Conservation (phyloP, 2,329 filamentous ascomycete species). For the Zymoseptoria brevis region DNA sequence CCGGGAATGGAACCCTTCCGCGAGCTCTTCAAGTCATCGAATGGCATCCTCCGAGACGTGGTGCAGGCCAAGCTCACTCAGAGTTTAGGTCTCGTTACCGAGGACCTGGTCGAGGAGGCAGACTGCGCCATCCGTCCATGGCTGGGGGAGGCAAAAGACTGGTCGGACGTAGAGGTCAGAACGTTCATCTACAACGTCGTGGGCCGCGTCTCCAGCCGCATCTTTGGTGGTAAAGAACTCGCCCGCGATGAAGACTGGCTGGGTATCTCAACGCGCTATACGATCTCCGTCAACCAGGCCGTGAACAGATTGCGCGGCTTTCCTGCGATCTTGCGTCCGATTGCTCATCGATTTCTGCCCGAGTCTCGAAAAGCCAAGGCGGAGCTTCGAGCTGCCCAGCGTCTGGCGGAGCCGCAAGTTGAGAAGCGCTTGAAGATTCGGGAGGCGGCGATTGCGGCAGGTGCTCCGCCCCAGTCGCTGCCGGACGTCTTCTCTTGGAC, state of each 20-base stretch:
- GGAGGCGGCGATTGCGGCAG: slow-evolving; percentile 1
- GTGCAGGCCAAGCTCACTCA: slow-evolving; percentile 18
- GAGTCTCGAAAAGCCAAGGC: not conserved
- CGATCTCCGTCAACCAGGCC: slow-evolving; percentile 12
- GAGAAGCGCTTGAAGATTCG: slow-evolving; percentile 15
- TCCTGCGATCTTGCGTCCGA: slow-evolving; percentile 20
- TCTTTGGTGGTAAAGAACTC: slow-evolving; percentile 32
- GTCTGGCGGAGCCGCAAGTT: slow-evolving; percentile 30
- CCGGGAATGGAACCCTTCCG: too few species aligned
- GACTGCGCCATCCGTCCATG: slow-evolving; percentile 1
- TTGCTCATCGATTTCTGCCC: not conserved
- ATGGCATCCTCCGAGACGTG: not conserved
- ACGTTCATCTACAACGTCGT: slow-evolving; percentile 27
- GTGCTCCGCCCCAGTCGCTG: slow-evolving; percentile 2
- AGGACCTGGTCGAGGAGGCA: slow-evolving; percentile 22
- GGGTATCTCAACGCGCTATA: slow-evolving; percentile 28
- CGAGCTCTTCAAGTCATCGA: too few species aligned
- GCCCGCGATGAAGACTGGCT: slow-evolving; percentile 35
- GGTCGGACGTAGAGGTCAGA: slow-evolving; percentile 7
- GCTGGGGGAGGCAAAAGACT: slow-evolving; percentile 3
- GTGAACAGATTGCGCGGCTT: slow-evolving; percentile 10
- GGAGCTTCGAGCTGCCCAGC: slow-evolving; percentile 16
- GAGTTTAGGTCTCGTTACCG: slow-evolving; percentile 17
- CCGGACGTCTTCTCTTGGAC: slow-evolving; percentile 20
- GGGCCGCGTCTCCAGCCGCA: slow-evolving; percentile 31